Evolutionary conservation across 768 basidiomycete species (phyloP).

Genomic region (Lentinula detonsa): DNA sequence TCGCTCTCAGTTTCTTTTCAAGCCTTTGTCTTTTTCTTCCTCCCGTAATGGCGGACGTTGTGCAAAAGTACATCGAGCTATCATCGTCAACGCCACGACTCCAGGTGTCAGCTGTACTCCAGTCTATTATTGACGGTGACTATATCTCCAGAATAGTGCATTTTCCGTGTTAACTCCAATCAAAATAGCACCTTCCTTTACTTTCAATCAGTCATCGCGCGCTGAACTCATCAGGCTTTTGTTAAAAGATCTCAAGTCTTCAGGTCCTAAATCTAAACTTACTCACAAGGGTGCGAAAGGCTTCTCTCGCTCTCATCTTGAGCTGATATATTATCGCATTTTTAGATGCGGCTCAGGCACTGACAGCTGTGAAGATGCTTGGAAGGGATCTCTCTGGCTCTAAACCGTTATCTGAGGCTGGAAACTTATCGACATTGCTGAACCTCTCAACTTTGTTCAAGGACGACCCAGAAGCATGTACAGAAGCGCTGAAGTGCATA

Average conservation of each 20-base stretch:
- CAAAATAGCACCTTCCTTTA: slow-evolving; percentile 37
- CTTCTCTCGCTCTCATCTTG: background rate
- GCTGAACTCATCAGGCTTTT: slow-evolving; percentile 51
- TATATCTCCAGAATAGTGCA: background rate
- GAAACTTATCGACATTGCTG: slow-evolving; percentile 55
- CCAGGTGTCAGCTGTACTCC: slow-evolving; percentile 41
- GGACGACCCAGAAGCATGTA: slow-evolving; percentile 51
- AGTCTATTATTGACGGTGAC: slow-evolving; percentile 44
- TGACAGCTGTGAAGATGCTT: slow-evolving; percentile 69
- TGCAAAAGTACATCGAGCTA: slow-evolving; percentile 41
- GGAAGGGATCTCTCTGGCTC: slow-evolving; percentile 71
- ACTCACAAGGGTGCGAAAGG: slow-evolving; percentile 45
- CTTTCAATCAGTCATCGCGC: slow-evolving; percentile 42
- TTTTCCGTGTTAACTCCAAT: background rate
- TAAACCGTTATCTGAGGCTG: slow-evolving; percentile 43
- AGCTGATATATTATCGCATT: background rate
- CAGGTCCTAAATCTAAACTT: slow-evolving; percentile 41
- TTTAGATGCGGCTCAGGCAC: slow-evolving; percentile 63
- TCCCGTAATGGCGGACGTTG: slow-evolving; percentile 36
- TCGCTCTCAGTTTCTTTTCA: background rate
- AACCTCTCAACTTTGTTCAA: slow-evolving; percentile 46
- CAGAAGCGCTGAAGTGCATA: slow-evolving; percentile 68
- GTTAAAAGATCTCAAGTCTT: slow-evolving; percentile 50
- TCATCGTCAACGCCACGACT: slow-evolving; percentile 38
- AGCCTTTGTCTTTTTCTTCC: background rate